Conservation (phyloP, 2,329 filamentous ascomycete genomes). For the Lecanicillium sp. region DNA sequence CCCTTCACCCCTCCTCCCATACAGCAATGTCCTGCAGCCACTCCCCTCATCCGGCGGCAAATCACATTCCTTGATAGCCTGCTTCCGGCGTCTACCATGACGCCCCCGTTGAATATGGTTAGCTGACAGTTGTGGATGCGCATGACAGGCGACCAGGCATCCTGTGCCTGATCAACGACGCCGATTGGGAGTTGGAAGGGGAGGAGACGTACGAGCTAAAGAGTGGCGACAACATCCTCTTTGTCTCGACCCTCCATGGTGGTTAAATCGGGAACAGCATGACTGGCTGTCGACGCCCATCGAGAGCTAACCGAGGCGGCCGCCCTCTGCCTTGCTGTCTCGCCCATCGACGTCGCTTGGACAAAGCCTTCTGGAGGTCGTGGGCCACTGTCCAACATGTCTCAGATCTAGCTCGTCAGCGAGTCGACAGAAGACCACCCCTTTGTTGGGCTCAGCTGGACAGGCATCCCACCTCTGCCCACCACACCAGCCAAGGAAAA, state of each 20-base stretch:
- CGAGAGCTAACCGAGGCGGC: background rate
- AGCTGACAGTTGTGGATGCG: too few species aligned
- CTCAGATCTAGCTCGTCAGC: constrained; percentile 4
- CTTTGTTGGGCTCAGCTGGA: constrained; percentile 2
- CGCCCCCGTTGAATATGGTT: too few species aligned
- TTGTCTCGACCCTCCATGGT: constrained; percentile 93
- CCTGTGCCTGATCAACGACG: constrained; percentile 92
- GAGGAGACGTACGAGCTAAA: constrained; percentile 86
- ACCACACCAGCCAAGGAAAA: background rate
- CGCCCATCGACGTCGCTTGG: constrained; percentile 2
- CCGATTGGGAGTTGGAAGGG: constrained; percentile 96
- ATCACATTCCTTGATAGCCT: too few species aligned
- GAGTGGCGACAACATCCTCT: constrained; percentile 78
- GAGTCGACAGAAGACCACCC: background rate
- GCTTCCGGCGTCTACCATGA: too few species aligned
- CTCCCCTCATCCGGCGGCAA: too few species aligned
- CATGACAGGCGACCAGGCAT: constrained; percentile 77
- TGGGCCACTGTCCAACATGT: background rate
- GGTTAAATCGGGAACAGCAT: constrained; percentile 46
- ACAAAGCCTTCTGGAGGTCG: constrained; percentile 2
- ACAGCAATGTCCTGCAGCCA: too few species aligned
- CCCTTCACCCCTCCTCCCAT: too few species aligned
- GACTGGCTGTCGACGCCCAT: background rate
- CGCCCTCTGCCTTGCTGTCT: background rate
- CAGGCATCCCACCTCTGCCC: constrained; percentile 2